Percentiles rank a stretch among this genome's conserved stretches.
These are phyloP conservation scores for Mimosa pudica DNA, from an alignment of 306 rosid genomes.

Conservation along the genomic window DNA sequence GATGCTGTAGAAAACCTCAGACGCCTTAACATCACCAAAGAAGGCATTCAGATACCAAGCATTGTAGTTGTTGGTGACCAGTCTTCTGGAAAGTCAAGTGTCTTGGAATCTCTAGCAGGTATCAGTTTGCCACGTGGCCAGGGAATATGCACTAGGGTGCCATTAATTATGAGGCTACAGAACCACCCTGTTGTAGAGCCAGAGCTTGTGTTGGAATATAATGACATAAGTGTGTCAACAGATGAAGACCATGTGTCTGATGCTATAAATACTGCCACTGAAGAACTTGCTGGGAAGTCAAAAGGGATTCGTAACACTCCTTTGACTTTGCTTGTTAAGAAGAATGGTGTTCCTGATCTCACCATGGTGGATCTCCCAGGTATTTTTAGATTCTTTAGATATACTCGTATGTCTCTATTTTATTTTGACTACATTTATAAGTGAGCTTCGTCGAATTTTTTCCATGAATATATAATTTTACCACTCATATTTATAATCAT, in stretches of 20 bases:
- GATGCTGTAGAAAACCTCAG: slow-evolving; percentile 51
- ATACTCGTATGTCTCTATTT: too few relatives aligned
- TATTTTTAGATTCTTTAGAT: too few relatives aligned
- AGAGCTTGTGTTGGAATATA: slow-evolving; percentile 44
- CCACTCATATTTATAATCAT: too few relatives aligned
- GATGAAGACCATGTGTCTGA: slow-evolving; percentile 47
- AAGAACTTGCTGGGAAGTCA: slow-evolving; percentile 49
- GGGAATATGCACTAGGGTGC: slow-evolving; percentile 65
- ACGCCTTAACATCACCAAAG: slow-evolving; percentile 45
- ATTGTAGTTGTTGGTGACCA: slow-evolving; percentile 61
- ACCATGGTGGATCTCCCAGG: slow-evolving; percentile 72
- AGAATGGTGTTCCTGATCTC: slow-evolving; percentile 59
- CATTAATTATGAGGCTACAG: slow-evolving; percentile 59
- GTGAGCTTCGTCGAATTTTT: too few relatives aligned
- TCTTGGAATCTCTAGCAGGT: slow-evolving; percentile 52
- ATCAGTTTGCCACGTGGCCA: slow-evolving; percentile 64
- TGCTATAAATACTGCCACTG: slow-evolving; percentile 47
- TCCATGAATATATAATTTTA: too few relatives aligned
- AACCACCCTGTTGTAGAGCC: slow-evolving; percentile 35
- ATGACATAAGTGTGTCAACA: slow-evolving; percentile 15
- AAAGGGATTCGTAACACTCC: slow-evolving; percentile 55
- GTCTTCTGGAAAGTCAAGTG: slow-evolving; percentile 52
- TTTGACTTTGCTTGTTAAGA: slow-evolving; percentile 52
- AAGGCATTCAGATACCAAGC: slow-evolving; percentile 56
- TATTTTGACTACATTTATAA: too few relatives aligned